Percentiles rank a stretch among this genome's conserved stretches.
Evolutionary conservation across 225 moss, liverwort and hornwort genomes (phyloP).

Genomic region (Straminergon stramineum): DNA sequence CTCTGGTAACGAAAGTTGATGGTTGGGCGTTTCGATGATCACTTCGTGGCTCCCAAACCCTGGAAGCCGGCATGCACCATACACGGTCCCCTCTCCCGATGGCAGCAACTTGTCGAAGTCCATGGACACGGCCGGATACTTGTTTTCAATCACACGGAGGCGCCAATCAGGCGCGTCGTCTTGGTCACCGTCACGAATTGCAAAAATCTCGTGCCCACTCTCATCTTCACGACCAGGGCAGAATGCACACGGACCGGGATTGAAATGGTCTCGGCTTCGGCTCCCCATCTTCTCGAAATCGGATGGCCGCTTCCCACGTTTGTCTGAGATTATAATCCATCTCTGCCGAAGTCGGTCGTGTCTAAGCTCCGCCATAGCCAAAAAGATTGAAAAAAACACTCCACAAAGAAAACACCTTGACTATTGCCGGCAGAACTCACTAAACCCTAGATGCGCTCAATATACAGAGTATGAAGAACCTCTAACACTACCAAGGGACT

Average conservation of each 20-base stretch:
- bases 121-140: conserved; percentile 52
- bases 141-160: conserved; percentile 50
- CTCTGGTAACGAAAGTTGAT: conserved; percentile 32
- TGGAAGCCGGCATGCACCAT: conserved; percentile 27
- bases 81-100: conserved; percentile 16
- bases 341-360: conserved; percentile 54
- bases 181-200: conserved; percentile 20
- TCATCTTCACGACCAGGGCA: conserved; percentile 45
- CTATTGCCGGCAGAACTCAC: background rate
- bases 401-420: background rate
- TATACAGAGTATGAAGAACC: background rate
- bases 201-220: conserved; percentile 45
- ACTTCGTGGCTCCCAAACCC: conserved; percentile 79
- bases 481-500: background rate
- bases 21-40: conserved; percentile 61
- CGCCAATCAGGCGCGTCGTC: conserved; percentile 49
- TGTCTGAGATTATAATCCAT: conserved; percentile 68
- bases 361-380: conserved; percentile 55
- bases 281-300: conserved; percentile 16
- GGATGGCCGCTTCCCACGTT: conserved; percentile 53
- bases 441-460: background rate
- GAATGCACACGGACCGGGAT: conserved; percentile 55
- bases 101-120: background rate
- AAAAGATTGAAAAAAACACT: background rate
- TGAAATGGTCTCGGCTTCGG: background rate